Conservation (phyloP, 2,329 filamentous ascomycete genomes). For the Fusarium nodosum region DNA sequence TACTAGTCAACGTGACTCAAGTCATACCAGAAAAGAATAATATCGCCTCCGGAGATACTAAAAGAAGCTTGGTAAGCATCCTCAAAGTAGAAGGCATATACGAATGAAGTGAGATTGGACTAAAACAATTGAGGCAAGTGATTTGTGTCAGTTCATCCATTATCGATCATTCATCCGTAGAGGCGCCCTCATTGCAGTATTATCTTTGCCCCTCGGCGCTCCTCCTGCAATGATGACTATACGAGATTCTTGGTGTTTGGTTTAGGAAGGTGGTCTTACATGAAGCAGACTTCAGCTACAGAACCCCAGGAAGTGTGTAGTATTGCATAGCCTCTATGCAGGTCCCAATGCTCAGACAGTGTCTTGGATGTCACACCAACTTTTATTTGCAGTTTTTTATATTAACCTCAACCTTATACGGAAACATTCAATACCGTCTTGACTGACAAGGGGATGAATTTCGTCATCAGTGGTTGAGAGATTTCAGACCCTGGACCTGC, state of each 20-base stretch:
- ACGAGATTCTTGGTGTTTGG: neutral
- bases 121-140: slow-evolving; percentile 1
- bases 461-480: slow-evolving; percentile 11
- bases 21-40: neutral
- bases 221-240: neutral
- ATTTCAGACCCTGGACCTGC: slow-evolving; percentile 12
- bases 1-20: neutral
- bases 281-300: neutral
- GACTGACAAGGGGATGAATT: slow-evolving; percentile 1
- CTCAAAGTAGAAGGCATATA: neutral
- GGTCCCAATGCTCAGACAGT: neutral
- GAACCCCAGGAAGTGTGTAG: neutral
- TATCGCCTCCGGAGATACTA: neutral
- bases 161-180: neutral
- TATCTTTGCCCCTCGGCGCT: neutral
- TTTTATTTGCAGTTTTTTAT: neutral
- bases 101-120: neutral
- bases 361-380: neutral
- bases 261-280: slow-evolving; percentile 1
- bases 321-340: slow-evolving; percentile 3
- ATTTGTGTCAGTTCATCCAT: neutral
- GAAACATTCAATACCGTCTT: neutral
- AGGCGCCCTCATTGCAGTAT: neutral
- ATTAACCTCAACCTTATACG: neutral
- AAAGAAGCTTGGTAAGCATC: neutral